Evolutionary conservation across 306 rosid genomes (phyloP), one percentile per base, ranked within the genome.

Genomic region (Bauhinia variegata): DNA sequence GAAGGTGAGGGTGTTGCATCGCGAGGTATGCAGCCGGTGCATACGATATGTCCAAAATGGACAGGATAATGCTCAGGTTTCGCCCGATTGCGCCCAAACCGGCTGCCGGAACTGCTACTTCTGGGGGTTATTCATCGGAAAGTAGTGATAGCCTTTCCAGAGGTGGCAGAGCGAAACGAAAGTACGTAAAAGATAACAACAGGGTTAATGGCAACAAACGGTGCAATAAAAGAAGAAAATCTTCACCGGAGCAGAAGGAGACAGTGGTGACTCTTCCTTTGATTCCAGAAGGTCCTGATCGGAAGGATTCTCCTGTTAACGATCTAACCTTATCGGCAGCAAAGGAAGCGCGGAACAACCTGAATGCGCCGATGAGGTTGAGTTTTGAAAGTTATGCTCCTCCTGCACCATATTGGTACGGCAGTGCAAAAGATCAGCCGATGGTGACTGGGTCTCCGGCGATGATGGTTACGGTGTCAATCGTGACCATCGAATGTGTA

Each of bases 11-110:
- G 5, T 91, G 97, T 23, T 88, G 97, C 47, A 76, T 86, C 15
- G 87, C 92, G 1, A 75, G 85, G 19, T 83, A 76, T 17, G 89
- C 77, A 17, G 55, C 83, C n/a, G 87, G 79, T 15, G 79, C 80
- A 6, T 72, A 74, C 5, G 85, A 76, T 19, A 75, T 71, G 72
- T 82, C 96, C 3, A 70, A 75, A 8, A 67, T 81, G 9, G 77
- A 80, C 55, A 78, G 68, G 37, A 93, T 93, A 79, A 93, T 93
- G 99, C 89, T 83, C 0, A 63, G 82, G 23, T 93, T 86, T 61
- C 84, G 97, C 0, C 99, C 99, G 0, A 93, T 93, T 19, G 97
- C 95, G 0, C 99, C 99, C 3, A 93, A 88, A 44, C 97, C 99
- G 0, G 75, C 59, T 4, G 33, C 78, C 61, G 84, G 85, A 5